Percentiles rank a stretch among this genome's conserved stretches.
These are phyloP conservation scores for Chalciporus piperatus DNA, from an alignment of 768 basidiomycete species.

Conservation along the genomic window DNA sequence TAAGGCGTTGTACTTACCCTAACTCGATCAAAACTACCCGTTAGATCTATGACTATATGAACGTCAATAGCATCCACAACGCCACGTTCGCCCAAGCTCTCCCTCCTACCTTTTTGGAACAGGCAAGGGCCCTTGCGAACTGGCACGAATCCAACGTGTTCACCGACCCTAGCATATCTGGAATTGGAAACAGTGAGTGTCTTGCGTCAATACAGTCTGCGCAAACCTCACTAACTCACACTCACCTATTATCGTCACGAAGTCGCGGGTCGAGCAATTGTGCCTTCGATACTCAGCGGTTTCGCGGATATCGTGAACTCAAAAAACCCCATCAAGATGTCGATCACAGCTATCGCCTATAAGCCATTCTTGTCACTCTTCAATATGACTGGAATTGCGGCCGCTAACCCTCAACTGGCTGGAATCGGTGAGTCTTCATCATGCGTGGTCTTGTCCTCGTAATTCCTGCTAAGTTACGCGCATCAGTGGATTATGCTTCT, in stretches of 20 bases:
- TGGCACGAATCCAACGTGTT: constrained; percentile 75
- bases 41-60: constrained; percentile 72
- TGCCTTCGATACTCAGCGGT: constrained; percentile 56
- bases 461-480: not conserved
- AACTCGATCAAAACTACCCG: not conserved
- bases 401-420: constrained; percentile 49
- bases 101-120: constrained; percentile 48
- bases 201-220: not conserved
- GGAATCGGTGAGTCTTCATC: constrained; percentile 47
- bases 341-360: constrained; percentile 63
- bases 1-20: not conserved
- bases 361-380: constrained; percentile 78
- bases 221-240: not conserved
- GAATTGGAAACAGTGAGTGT: constrained; percentile 63
- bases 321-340: constrained; percentile 53
- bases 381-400: constrained; percentile 65
- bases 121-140: constrained; percentile 61
- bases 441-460: not conserved
- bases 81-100: constrained; percentile 46
- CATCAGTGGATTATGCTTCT: constrained; percentile 59
- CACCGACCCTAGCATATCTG: constrained; percentile 44
- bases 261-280: constrained; percentile 68
- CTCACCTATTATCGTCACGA: not conserved
- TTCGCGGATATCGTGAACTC: constrained; percentile 50
- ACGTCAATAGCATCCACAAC: constrained; percentile 69